Conservation (phyloP, 78 protist genomes). For the Capsaspora owczarzaki region DNA sequence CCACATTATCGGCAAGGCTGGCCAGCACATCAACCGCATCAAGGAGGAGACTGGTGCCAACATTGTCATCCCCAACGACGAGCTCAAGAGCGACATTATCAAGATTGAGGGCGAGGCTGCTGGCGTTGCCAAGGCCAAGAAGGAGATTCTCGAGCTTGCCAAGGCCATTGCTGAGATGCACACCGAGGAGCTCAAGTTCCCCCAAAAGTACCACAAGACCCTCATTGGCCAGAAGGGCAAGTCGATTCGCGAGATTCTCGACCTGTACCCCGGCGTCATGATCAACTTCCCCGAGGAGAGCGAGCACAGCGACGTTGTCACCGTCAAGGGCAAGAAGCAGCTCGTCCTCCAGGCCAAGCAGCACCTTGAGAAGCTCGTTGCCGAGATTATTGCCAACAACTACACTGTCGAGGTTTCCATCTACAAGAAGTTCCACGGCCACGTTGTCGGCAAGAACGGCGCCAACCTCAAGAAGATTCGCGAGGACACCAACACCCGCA, state of each 20-base stretch:
- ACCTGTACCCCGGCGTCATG: not conserved
- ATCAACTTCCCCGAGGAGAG: not conserved
- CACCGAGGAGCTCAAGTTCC: not conserved
- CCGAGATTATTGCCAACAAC: not conserved
- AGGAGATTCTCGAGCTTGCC: conserved; percentile 5
- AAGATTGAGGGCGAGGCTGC: not conserved
- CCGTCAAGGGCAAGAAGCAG: not conserved
- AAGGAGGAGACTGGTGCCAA: not conserved
- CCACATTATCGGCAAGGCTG: conserved; percentile 15
- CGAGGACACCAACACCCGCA: not conserved
- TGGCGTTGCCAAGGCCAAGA: not conserved
- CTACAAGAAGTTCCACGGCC: conserved; percentile 2
- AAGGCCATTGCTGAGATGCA: not conserved
- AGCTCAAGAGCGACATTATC: not conserved
- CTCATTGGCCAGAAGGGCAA: not conserved
- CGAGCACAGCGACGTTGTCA: not conserved
- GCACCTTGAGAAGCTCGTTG: not conserved
- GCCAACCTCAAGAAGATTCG: not conserved
- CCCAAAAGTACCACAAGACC: not conserved
- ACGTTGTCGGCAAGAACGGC: conserved; percentile 3
- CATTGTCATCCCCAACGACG: not conserved
- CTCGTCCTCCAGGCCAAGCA: not conserved
- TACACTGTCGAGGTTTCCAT: not conserved
- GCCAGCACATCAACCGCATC: not conserved
- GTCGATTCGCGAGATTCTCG: not conserved